phyloP scores from a whole-genome alignment of 1,139 yeast species.

The Blastobotrys aristatus region DNA sequence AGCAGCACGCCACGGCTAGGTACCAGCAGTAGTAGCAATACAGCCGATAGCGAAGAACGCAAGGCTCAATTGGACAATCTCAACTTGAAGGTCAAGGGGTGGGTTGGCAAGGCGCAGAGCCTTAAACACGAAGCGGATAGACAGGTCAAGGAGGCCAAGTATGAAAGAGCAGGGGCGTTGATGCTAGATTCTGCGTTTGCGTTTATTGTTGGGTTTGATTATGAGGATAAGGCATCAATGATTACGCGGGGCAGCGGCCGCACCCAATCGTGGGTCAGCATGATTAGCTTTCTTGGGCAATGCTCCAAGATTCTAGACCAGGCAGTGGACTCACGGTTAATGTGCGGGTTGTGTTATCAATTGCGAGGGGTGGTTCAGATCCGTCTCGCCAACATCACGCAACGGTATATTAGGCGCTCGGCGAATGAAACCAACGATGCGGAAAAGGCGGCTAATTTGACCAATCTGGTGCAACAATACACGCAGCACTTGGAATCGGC shows the following conservation, averaged over 20 bases:
- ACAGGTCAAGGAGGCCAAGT: constrained; percentile 24
- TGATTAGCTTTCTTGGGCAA: constrained; percentile 33
- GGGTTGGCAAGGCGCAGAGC: constrained; percentile 33
- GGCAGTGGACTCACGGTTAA: constrained; percentile 16
- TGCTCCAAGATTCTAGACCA: constrained; percentile 28
- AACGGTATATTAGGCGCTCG: background rate
- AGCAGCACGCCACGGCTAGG: background rate
- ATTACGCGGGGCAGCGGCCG: constrained; percentile 25
- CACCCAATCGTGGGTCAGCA: constrained; percentile 36
- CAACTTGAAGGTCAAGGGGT: constrained; percentile 24
- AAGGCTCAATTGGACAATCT: background rate
- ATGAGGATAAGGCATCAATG: constrained; percentile 36
- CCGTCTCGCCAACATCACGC: constrained; percentile 25
- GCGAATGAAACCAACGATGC: background rate
- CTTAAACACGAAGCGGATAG: constrained; percentile 36
- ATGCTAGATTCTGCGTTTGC: constrained; percentile 36
- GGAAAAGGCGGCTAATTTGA: background rate
- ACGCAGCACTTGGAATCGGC: constrained; percentile 13
- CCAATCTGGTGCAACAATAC: background rate
- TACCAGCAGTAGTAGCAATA: background rate
- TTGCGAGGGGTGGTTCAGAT: constrained; percentile 36
- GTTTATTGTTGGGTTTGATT: constrained; percentile 39
- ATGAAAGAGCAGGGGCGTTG: constrained; percentile 29
- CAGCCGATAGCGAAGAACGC: too few species aligned
- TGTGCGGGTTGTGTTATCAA: constrained; percentile 35